Percentiles rank a stretch among this genome's conserved stretches.
These are phyloP conservation scores for Wickerhamomyces chaumierensis DNA, from an alignment of 805 yeast species.

Conservation along the genomic window DNA sequence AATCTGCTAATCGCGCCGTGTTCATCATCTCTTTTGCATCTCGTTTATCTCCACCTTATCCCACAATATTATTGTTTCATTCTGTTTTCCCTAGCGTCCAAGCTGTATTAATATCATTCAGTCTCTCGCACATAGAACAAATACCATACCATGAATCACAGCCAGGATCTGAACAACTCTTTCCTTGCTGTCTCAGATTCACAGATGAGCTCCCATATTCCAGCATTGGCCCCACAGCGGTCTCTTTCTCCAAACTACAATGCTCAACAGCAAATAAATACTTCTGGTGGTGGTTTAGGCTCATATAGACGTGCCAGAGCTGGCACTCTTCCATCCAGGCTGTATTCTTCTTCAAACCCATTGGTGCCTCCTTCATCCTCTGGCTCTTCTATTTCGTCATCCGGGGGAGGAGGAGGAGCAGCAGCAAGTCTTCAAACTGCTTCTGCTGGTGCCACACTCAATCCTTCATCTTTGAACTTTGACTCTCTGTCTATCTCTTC, in stretches of 20 bases:
- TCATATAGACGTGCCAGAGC: slow-evolving; percentile 53
- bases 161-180: slow-evolving; percentile 14
- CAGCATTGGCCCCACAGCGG: slow-evolving; percentile 15
- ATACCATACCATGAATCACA: slow-evolving; percentile 2
- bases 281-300: slow-evolving; percentile 22
- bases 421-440: no score
- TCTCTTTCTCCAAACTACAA: slow-evolving; percentile 18
- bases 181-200: slow-evolving; percentile 11
- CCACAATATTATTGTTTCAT: no score
- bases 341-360: slow-evolving; percentile 20
- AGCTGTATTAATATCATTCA: no score
- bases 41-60: no score
- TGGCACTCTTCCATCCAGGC: slow-evolving; percentile 67
- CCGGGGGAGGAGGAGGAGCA: no score
- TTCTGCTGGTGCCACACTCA: slow-evolving; percentile 11
- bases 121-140: no score
- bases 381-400: slow-evolving; percentile 4
- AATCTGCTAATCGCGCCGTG: no score
- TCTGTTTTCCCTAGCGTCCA: no score
- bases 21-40: no score
- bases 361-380: slow-evolving; percentile 2
- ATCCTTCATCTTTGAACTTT: slow-evolving; percentile 13
- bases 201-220: slow-evolving; percentile 7
- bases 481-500: slow-evolving; percentile 13
- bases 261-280: slow-evolving; percentile 14